Evolutionary conservation across 2,329 filamentous ascomycete species (phyloP).

Genomic region (Hymenoscyphus fructigenus): DNA sequence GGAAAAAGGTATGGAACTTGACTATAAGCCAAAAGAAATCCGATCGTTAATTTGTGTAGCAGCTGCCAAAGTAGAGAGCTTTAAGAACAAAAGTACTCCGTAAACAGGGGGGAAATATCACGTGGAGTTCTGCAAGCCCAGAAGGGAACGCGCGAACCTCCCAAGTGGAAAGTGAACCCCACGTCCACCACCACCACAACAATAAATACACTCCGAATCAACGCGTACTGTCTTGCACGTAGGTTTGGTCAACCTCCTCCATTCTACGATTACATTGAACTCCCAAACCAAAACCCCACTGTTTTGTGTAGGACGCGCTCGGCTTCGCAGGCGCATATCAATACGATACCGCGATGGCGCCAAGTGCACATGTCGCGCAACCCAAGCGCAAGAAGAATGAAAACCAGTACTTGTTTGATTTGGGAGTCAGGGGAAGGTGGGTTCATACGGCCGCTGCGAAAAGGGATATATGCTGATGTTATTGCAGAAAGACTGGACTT

Average conservation of each 20-base stretch:
- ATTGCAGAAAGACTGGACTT: slow-evolving; percentile 80
- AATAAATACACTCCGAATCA: not conserved
- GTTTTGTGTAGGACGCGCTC: not conserved
- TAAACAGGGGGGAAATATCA: too few species aligned
- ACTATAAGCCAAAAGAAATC: too few species aligned
- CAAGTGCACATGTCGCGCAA: slow-evolving; percentile 18
- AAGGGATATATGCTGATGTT: slow-evolving; percentile 21
- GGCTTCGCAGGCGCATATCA: not conserved
- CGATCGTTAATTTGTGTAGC: too few species aligned
- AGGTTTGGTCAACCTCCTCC: not conserved
- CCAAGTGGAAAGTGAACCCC: not conserved
- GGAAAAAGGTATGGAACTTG: too few species aligned
- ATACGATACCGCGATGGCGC: slow-evolving; percentile 17
- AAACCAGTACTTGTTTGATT: slow-evolving; percentile 48
- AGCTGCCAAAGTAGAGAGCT: too few species aligned
- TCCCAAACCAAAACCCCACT: not conserved
- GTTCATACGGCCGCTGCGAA: slow-evolving; percentile 13
- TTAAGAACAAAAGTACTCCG: too few species aligned
- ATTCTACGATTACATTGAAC: not conserved
- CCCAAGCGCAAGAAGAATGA: slow-evolving; percentile 36
- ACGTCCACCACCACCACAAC: not conserved
- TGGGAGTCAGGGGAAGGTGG: slow-evolving; percentile 53
- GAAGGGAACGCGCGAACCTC: not conserved
- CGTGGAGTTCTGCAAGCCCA: not conserved
- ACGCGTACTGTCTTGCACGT: not conserved